phyloP scores from a whole-genome alignment of 495 filamentous ascomycete species.

The Immersiella caudata region DNA sequence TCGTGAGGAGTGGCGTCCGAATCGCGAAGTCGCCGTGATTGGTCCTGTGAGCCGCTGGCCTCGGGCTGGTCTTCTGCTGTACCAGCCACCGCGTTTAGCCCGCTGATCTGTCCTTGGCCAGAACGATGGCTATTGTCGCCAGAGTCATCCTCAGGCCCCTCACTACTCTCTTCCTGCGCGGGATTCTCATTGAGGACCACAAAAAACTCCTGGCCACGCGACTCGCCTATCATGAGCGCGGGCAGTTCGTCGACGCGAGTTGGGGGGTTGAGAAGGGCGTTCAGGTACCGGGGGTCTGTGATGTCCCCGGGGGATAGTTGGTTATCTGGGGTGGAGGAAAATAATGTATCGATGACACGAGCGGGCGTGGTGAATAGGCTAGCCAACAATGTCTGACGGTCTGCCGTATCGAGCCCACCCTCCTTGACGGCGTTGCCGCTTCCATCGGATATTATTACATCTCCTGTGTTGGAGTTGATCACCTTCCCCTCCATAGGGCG shows the following conservation, averaged over 20 bases:
- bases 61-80: background rate
- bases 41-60: background rate
- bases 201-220: slow-evolving; percentile 35
- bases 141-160: slow-evolving; percentile 30
- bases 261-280: slow-evolving; percentile 47
- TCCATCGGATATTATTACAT: slow-evolving; percentile 62
- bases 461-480: slow-evolving; percentile 55
- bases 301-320: slow-evolving; percentile 2
- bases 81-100: background rate
- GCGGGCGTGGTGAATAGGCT: slow-evolving; percentile 41
- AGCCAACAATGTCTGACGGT: slow-evolving; percentile 45
- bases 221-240: slow-evolving; percentile 41
- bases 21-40: background rate
- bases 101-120: background rate
- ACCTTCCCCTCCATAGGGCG: slow-evolving; percentile 67
- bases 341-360: slow-evolving; percentile 37
- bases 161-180: slow-evolving; percentile 24
- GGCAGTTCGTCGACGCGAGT: slow-evolving; percentile 41
- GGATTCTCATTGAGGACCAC: slow-evolving; percentile 29
- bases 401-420: slow-evolving; percentile 45
- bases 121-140: slow-evolving; percentile 19
- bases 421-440: slow-evolving; percentile 42
- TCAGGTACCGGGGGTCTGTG: slow-evolving; percentile 40
- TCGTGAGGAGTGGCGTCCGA: background rate
- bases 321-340: slow-evolving; percentile 28